Conservation (phyloP, 2,329 filamentous ascomycete species). For the Pestalotiopsis sp. region DNA sequence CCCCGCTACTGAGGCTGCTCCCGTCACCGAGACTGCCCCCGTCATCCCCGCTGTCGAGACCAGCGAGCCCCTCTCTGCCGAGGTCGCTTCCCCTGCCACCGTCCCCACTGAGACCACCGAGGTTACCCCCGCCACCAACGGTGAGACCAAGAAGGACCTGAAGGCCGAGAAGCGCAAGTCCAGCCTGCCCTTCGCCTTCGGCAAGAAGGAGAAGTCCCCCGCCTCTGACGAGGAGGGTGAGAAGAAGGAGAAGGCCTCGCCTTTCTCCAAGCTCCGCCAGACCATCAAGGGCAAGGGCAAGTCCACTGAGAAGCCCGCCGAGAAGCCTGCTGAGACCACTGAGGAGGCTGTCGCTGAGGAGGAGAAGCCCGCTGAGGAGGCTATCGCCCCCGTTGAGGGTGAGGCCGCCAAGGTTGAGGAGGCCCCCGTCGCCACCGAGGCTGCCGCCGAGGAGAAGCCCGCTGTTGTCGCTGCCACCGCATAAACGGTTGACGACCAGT, state of each 20-base stretch:
- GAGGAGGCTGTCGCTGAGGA: conserved; percentile 19
- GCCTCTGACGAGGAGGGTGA: conserved; percentile 64
- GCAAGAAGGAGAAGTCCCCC: conserved; percentile 72
- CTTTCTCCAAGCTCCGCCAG: conserved; percentile 60
- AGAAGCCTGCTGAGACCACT: conserved; percentile 21
- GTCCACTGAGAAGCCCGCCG: conserved; percentile 22
- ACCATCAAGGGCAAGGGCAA: conserved; percentile 37
- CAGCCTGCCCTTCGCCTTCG: conserved; percentile 72
- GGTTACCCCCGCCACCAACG: conserved; percentile 45
- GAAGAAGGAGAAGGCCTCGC: conserved; percentile 51
- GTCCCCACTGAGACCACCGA: conserved; percentile 52
- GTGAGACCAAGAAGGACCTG: conserved; percentile 62
- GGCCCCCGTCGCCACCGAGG: conserved; percentile 16
- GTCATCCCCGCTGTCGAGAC: conserved; percentile 63
- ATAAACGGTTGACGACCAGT: conserved; percentile 23
- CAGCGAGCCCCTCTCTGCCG: conserved; percentile 57
- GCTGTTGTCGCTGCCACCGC: conserved; percentile 32
- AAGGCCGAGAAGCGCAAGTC: conserved; percentile 83
- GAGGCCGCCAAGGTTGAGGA: conserved; percentile 18
- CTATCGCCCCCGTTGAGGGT: conserved; percentile 25
- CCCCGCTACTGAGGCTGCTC: conserved; percentile 24
- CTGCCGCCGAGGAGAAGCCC: conserved; percentile 28
- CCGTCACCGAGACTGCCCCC: conserved; percentile 54
- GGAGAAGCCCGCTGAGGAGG: conserved; percentile 22
- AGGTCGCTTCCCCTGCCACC: conserved; percentile 52